Base-by-base conservation (phyloP, 1,284 basidiomycete species). In the Sporisorium graminicola region DNA sequence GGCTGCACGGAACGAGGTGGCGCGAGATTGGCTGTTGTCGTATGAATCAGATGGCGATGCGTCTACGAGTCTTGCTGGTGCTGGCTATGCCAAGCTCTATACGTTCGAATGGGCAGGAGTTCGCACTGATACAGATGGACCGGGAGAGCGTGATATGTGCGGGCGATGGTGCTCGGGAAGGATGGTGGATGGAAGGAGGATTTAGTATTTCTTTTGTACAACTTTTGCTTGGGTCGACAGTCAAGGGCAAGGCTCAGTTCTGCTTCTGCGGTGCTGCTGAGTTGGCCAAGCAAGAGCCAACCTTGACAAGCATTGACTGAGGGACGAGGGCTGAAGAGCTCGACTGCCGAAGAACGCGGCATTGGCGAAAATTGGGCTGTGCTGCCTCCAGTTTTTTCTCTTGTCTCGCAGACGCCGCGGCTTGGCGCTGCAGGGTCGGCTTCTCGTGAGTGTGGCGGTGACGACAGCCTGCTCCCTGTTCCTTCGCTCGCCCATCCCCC, bases 401-500 rank as follows among this genome's bases (percentile, higher is more conserved):
- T 13, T 5, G 26, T n/a, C 22, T 22, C 37, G n/a, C 26, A 20
- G 24, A n/a, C 14, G 46, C 46, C 16, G 43, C 46, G 16, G 50
- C 66, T 63, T 59, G 60, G 60, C 60, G 58, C 66, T 69, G 66
- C 66, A 63, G 66, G 66, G 29, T 51, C 52, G 56, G 60, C 56
- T 65, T 49, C 40, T 10, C 14, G n/a, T 29, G 18, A 13, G 43
- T 53, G 65, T 67, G 58, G 65, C 61, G 65, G 58, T 44, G 59
- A 58, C 24, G 43, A 27, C 24, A 33, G 43, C 31, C 14, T 24
- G 22, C 35, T 35, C 35, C 1, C 18, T 4, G 44, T 40, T 44
- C 13, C 35, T 24, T 10, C 7, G 18, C 47, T 50, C 49, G 8
- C 49, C 29, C 29, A 31, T n/a, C n/a, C n/a, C n/a, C n/a, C n/a